Percentiles rank a stretch among this genome's conserved stretches.
phyloP scores from a whole-genome alignment of 1,284 basidiomycete species.

The Meira nashicola region DNA sequence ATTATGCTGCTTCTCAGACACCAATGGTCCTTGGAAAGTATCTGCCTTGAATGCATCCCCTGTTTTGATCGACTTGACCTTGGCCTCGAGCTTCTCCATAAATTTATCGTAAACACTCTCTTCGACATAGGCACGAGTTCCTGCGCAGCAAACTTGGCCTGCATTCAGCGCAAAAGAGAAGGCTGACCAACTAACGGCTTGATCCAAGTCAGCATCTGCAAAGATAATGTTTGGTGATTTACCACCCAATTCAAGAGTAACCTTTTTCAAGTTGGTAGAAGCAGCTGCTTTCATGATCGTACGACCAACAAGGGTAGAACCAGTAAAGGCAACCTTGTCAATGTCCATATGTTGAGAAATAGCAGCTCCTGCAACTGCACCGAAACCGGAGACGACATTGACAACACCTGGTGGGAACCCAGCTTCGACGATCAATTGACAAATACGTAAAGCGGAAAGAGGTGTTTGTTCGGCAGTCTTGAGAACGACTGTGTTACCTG shows the following conservation, averaged over 20 bases:
- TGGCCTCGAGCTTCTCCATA: constrained; percentile 14
- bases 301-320: constrained; percentile 19
- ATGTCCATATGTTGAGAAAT: constrained; percentile 60
- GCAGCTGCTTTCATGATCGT: constrained; percentile 15
- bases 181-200: constrained; percentile 34
- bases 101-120: constrained; percentile 26
- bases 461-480: constrained; percentile 36
- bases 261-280: constrained; percentile 18
- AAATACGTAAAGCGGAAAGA: constrained; percentile 23
- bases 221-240: constrained; percentile 78
- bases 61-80: constrained; percentile 57
- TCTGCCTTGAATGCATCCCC: constrained; percentile 74
- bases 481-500: constrained; percentile 31
- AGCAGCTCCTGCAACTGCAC: constrained; percentile 70
- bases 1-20: constrained; percentile 62
- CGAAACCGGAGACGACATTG: constrained; percentile 70
- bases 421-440: constrained; percentile 23
- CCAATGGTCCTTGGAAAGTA: constrained; percentile 81
- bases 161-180: constrained; percentile 24
- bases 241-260: constrained; percentile 67
- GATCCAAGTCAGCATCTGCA: constrained; percentile 62
- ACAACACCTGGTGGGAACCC: constrained; percentile 68
- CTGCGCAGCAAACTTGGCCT: constrained; percentile 31
- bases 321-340: constrained; percentile 40
- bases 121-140: constrained; percentile 31